A percentile compares a stretch with the other conserved stretches of the same genome.
phyloP scores from a whole-genome alignment of 23 red algal species.

The Gracilaria vermiculophylla region DNA sequence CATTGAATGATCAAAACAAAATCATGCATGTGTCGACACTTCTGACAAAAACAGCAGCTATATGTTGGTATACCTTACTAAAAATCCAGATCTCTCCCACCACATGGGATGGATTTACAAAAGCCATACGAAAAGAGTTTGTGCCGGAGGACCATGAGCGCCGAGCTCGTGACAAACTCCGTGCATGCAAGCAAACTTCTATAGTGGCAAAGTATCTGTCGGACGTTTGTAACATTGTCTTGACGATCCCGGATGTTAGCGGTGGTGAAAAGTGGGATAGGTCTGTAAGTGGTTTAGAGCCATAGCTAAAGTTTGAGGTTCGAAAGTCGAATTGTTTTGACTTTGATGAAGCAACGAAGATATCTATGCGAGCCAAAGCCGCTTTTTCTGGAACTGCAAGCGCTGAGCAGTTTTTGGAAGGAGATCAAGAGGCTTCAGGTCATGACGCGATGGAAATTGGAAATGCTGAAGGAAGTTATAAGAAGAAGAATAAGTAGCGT shows the following conservation, averaged over 20 bases:
- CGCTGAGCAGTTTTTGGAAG: neutral
- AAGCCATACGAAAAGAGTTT: neutral
- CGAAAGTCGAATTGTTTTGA: too few species aligned
- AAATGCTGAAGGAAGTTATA: neutral
- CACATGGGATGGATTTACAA: neutral
- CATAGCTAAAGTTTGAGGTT: too few species aligned
- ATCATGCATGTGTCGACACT: neutral
- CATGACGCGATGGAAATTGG: constrained; percentile 6
- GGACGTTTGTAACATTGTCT: neutral
- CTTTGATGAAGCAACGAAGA: too few species aligned
- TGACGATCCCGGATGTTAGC: constrained; percentile 12
- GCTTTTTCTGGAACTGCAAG: neutral
- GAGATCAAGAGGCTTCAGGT: too few species aligned
- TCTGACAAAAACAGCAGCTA: constrained; percentile 3
- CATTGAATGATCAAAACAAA: neutral
- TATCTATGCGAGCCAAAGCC: neutral
- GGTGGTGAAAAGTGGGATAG: constrained; percentile 1
- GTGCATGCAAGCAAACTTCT: neutral
- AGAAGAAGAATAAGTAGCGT: neutral
- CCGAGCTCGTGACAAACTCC: constrained; percentile 1
- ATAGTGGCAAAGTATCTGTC: constrained; percentile 24
- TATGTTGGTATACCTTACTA: constrained; percentile 20
- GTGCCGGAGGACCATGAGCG: constrained; percentile 4
- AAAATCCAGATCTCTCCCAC: neutral
- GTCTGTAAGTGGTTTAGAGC: neutral